phyloP scores from a whole-genome alignment of 495 filamentous ascomycete genomes.

The Sordaria brevicollis region DNA sequence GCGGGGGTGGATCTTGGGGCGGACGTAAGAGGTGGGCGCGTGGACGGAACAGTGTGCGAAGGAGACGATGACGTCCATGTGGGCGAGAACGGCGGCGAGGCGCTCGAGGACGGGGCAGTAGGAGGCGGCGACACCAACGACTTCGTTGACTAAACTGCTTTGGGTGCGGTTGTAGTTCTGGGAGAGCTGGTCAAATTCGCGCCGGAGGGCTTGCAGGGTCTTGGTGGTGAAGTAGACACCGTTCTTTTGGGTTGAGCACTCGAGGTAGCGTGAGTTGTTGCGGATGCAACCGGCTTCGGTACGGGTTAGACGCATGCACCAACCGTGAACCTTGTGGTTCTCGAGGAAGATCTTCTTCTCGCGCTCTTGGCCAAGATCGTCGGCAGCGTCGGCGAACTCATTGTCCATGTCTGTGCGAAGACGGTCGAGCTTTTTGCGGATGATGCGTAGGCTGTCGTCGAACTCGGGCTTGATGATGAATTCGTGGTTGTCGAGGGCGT shows the following conservation, averaged over 20 bases:
- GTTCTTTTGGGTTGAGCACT: conserved; percentile 98
- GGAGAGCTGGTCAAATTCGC: conserved; percentile 89
- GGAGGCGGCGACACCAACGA: conserved; percentile 85
- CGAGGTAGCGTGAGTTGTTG: conserved; percentile 79
- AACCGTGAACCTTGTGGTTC: conserved; percentile 89
- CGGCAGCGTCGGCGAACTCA: conserved; percentile 67
- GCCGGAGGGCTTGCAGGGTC: conserved; percentile 67
- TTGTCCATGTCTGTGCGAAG: conserved; percentile 70
- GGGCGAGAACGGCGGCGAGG: conserved; percentile 78
- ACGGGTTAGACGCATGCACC: conserved; percentile 90
- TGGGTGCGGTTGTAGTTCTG: conserved; percentile 96
- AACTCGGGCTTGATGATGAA: conserved; percentile 99
- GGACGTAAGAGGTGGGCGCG: conserved; percentile 81
- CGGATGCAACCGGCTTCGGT: conserved; percentile 89
- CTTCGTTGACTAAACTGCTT: conserved; percentile 80
- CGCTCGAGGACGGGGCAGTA: conserved; percentile 91
- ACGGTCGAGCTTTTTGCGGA: conserved; percentile 84
- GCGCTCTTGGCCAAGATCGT: conserved; percentile 81
- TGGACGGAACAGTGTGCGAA: conserved; percentile 93
- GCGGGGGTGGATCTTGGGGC: conserved; percentile 84
- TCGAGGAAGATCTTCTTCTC: conserved; percentile 99
- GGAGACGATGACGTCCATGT: conserved; percentile 92
- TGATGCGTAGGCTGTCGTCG: conserved; percentile 76
- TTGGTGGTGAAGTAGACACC: conserved; percentile 96
- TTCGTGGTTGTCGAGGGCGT: conserved; percentile 92